Percentiles rank a stretch among this genome's conserved stretches.
phyloP scores from a whole-genome alignment of 2,329 filamentous ascomycete species.

The Aspergillus sp. region DNA sequence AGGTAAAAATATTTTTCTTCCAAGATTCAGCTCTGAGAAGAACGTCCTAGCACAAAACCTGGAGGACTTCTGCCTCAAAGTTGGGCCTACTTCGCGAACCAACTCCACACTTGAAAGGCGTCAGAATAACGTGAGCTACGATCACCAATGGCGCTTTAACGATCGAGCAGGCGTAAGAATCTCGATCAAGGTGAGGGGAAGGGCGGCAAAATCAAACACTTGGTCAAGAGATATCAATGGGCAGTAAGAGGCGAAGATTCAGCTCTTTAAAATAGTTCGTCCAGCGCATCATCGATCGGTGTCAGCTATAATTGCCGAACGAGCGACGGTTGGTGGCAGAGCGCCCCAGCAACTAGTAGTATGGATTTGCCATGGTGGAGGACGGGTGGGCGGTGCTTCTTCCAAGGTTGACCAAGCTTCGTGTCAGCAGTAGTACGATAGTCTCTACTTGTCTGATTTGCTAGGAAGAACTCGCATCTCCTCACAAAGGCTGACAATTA shows the following conservation, averaged over 20 bases:
- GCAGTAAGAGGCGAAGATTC: background rate
- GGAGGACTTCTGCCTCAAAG: no score
- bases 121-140: background rate
- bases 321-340: constrained; percentile 3
- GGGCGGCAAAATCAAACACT: background rate
- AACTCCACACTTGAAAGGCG: constrained; percentile 1
- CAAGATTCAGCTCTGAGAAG: no score
- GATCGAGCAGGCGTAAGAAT: background rate
- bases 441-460: background rate
- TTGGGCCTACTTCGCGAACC: background rate
- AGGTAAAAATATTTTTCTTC: background rate
- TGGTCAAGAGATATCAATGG: background rate
- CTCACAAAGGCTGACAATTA: background rate
- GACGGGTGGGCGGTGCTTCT: background rate
- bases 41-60: no score
- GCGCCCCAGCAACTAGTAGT: constrained; percentile 1
- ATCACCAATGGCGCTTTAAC: constrained; percentile 1
- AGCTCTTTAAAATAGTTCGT: constrained; percentile 12
- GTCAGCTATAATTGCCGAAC: background rate
- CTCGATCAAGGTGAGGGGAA: background rate
- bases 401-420: constrained; percentile 10
- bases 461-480: background rate
- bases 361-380: background rate
- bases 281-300: constrained; percentile 5
- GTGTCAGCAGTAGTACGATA: background rate